Percentiles rank a stretch among this genome's conserved stretches.
phyloP scores from a whole-genome alignment of 208 protist species.

The Angomonas deanei region DNA sequence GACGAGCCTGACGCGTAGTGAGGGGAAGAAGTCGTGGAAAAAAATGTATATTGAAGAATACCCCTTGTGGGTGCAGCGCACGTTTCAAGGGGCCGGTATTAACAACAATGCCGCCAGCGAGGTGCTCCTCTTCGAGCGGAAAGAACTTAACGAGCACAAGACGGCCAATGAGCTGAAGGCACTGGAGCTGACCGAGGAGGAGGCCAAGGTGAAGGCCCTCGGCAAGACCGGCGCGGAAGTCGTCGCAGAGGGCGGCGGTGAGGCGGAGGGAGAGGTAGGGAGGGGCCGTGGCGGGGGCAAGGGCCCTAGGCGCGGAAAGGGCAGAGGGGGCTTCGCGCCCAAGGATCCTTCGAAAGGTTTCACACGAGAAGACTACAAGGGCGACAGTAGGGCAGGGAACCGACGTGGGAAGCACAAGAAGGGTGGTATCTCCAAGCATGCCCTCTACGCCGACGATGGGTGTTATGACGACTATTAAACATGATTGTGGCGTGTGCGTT shows the following conservation, averaged over 20 bases:
- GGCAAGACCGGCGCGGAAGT: conserved; percentile 34
- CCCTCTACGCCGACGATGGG: conserved; percentile 25
- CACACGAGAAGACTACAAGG: conserved; percentile 53
- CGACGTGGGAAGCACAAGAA: conserved; percentile 76
- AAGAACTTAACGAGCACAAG: conserved; percentile 35
- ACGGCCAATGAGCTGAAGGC: conserved; percentile 37
- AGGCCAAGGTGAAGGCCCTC: conserved; percentile 33
- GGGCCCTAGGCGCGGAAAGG: conserved; percentile 9
- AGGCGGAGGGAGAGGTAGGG: not conserved
- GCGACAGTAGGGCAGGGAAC: conserved; percentile 32
- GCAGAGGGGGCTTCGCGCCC: conserved; percentile 3
- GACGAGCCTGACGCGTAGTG: conserved; percentile 39
- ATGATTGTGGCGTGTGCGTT: not conserved
- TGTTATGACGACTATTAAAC: conserved; percentile 33
- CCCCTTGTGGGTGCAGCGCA: conserved; percentile 46
- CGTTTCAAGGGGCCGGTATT: conserved; percentile 29
- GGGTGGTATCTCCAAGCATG: conserved; percentile 39
- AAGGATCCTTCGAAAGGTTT: conserved; percentile 6
- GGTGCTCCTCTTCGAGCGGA: conserved; percentile 30
- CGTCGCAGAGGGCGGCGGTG: conserved; percentile 11
- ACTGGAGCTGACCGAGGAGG: conserved; percentile 45
- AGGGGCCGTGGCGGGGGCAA: not conserved
- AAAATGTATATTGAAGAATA: conserved; percentile 66
- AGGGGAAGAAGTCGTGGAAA: conserved; percentile 59
- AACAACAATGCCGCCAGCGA: conserved; percentile 57